Percentiles rank a stretch among this genome's conserved stretches.
phyloP scores from a whole-genome alignment of 2,329 filamentous ascomycete genomes.

The Pyricularia grisea region DNA sequence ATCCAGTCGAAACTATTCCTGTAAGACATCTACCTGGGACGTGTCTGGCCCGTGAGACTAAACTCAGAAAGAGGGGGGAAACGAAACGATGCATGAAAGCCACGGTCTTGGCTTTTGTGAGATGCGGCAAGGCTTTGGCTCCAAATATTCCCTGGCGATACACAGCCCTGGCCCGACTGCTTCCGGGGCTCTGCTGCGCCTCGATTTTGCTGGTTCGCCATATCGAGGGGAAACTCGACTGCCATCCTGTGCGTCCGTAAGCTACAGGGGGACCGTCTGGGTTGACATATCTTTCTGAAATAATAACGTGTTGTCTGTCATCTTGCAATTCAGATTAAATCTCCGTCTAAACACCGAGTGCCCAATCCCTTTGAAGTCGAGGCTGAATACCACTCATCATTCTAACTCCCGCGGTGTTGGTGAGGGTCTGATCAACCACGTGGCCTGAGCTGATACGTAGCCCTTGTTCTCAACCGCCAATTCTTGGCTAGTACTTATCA shows the following conservation, averaged over 20 bases:
- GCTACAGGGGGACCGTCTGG: not conserved
- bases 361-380: not conserved
- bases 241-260: not conserved
- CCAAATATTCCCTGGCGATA: not conserved
- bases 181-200: not conserved
- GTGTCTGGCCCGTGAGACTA: not conserved
- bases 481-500: not conserved
- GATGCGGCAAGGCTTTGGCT: not conserved
- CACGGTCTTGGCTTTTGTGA: not conserved
- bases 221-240: not conserved
- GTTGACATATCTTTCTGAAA: not conserved
- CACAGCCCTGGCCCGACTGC: not conserved
- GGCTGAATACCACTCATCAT: not conserved
- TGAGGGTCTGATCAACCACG: not conserved
- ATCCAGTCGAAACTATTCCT: not conserved
- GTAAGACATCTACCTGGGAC: not conserved
- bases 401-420: not conserved
- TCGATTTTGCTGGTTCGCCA: not conserved
- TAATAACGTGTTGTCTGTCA: not conserved
- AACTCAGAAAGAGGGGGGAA: not conserved
- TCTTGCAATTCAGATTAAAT: not conserved
- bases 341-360: not conserved
- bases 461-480: not conserved
- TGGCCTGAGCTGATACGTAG: not conserved
- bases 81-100: not conserved